phyloP scores from a whole-genome alignment of 805 yeast species.

The Zygoascus flipseniorum region DNA sequence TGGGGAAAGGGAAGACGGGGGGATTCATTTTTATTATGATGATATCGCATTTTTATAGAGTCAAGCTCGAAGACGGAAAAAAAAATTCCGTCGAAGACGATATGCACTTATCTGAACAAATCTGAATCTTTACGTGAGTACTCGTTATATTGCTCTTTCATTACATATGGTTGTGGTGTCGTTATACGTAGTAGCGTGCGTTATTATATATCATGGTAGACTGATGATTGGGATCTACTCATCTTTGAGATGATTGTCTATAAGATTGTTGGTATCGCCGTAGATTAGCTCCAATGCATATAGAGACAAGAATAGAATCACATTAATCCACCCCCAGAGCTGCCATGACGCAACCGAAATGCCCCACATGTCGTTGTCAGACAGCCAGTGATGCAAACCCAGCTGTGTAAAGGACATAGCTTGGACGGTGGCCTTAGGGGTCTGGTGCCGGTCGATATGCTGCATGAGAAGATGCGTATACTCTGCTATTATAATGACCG shows the following conservation, averaged over 20 bases:
- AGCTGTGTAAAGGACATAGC: not conserved
- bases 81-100: slow-evolving; percentile 2
- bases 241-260: slow-evolving; percentile 14
- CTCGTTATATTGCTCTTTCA: not conserved
- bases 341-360: slow-evolving; percentile 58
- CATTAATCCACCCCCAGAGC: slow-evolving; percentile 96
- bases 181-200: not conserved
- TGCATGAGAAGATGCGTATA: slow-evolving; percentile 91
- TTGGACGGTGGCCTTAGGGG: not conserved
- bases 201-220: not conserved
- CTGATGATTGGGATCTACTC: slow-evolving; percentile 4
- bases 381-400: slow-evolving; percentile 9
- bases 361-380: slow-evolving; percentile 29
- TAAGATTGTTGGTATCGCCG: slow-evolving; percentile 15
- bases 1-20: not conserved
- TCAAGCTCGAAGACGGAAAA: slow-evolving; percentile 27
- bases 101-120: not conserved
- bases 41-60: slow-evolving; percentile 27
- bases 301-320: slow-evolving; percentile 67
- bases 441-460: slow-evolving; percentile 48
- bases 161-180: not conserved
- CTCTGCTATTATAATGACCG: slow-evolving; percentile 89
- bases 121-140: not conserved
- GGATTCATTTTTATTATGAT: slow-evolving; percentile 13
- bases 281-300: slow-evolving; percentile 66